Evolutionary conservation across 768 basidiomycete genomes (phyloP).

Genomic region (Leucocoprinus birnbaumii): DNA sequence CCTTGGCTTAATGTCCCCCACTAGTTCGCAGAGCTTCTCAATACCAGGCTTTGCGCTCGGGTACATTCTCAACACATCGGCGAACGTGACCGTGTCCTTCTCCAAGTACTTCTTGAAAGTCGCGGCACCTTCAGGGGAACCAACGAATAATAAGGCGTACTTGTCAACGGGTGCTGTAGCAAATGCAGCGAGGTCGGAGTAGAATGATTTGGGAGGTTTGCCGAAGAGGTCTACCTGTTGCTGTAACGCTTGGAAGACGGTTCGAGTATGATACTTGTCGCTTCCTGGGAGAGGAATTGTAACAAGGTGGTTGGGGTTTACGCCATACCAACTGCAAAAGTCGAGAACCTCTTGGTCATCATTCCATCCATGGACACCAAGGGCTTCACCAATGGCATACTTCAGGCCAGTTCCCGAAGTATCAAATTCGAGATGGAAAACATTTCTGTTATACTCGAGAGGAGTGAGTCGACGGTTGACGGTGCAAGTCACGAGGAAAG

Average conservation of each 20-base stretch:
- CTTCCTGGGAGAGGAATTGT: slow-evolving; percentile 72
- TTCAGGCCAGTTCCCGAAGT: slow-evolving; percentile 89
- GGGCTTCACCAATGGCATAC: slow-evolving; percentile 95
- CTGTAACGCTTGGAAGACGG: slow-evolving; percentile 92
- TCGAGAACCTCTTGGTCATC: slow-evolving; percentile 83
- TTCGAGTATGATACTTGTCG: slow-evolving; percentile 84
- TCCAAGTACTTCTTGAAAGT: slow-evolving; percentile 96
- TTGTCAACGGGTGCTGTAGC: slow-evolving; percentile 70
- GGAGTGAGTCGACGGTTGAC: slow-evolving; percentile 96
- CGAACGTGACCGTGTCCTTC: slow-evolving; percentile 93
- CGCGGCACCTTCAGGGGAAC: slow-evolving; percentile 83
- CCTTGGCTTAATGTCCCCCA: slow-evolving; percentile 95
- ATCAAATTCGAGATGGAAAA: slow-evolving; percentile 98
- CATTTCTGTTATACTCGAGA: slow-evolving; percentile 94
- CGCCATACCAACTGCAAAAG: slow-evolving; percentile 91
- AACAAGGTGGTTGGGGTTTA: slow-evolving; percentile 75
- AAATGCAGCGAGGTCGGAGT: slow-evolving; percentile 77
- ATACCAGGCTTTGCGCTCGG: slow-evolving; percentile 78
- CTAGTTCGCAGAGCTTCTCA: slow-evolving; percentile 80
- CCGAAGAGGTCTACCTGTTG: slow-evolving; percentile 98
- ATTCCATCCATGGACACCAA: slow-evolving; percentile 98
- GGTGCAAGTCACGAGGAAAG: slow-evolving; percentile 89
- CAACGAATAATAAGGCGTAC: slow-evolving; percentile 86
- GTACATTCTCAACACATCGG: slow-evolving; percentile 78
- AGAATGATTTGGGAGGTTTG: slow-evolving; percentile 94